Conservation (phyloP, 345 rosid genomes). For the Heritiera fomes region DNA sequence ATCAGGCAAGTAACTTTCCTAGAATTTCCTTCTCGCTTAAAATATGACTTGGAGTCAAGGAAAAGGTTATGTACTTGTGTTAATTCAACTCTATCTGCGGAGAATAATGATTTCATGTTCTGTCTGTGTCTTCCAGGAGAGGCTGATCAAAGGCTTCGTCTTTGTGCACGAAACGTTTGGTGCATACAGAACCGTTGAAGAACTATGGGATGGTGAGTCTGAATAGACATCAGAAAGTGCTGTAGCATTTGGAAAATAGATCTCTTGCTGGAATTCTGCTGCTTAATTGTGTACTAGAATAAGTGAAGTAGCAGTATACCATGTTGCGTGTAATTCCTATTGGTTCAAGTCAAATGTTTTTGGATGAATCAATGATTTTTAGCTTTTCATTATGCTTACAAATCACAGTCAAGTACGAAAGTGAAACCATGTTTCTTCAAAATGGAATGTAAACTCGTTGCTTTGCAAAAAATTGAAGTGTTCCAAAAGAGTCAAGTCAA, state of each 20-base stretch:
- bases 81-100: background rate
- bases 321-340: background rate
- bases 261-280: background rate
- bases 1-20: constrained; percentile 48
- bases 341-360: background rate
- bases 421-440: background rate
- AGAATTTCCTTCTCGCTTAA: no score
- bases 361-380: background rate
- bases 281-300: background rate
- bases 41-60: no score
- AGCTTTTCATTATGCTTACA: no score
- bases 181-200: constrained; percentile 36
- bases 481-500: background rate
- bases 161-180: constrained; percentile 43
- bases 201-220: constrained; percentile 46
- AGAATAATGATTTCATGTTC: background rate
- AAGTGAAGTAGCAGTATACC: background rate
- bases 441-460: background rate
- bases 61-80: background rate
- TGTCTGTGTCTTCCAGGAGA: constrained; percentile 19
- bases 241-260: background rate
- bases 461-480: background rate
- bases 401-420: no score
- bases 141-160: constrained; percentile 25
- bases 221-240: background rate